phyloP scores from a whole-genome alignment of 148 eudicot genomes.

The Nepenthes gracilis region DNA sequence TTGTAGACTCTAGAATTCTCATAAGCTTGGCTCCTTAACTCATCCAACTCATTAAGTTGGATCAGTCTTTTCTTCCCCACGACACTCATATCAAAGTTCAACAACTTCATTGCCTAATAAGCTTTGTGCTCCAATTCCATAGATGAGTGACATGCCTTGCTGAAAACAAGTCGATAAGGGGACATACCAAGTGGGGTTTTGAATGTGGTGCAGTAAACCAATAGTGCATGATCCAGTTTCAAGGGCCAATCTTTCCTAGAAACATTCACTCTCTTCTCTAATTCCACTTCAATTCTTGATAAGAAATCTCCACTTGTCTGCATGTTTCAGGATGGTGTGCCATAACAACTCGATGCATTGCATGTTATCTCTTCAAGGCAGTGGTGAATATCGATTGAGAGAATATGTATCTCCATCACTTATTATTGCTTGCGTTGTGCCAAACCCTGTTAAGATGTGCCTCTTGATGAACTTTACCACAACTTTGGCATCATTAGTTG shows the following conservation, averaged over 20 bases:
- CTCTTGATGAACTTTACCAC: not conserved
- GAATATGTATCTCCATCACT: not conserved
- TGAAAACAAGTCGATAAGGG: not conserved
- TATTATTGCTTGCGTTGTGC: not conserved
- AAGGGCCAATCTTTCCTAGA: slow-evolving; percentile 4
- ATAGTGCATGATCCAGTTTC: slow-evolving; percentile 2
- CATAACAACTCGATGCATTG: not conserved
- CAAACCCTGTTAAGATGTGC: not conserved
- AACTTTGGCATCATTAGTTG: not conserved
- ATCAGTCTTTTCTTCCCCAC: not conserved
- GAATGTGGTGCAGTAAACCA: slow-evolving; percentile 6
- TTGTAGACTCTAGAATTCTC: slow-evolving; percentile 7
- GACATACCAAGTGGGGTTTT: slow-evolving; percentile 3
- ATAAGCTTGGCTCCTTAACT: slow-evolving; percentile 1
- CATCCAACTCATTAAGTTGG: slow-evolving; percentile 8
- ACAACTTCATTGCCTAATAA: not conserved
- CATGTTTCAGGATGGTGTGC: not conserved
- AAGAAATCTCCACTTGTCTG: not conserved
- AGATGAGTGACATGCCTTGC: not conserved
- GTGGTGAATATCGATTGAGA: not conserved
- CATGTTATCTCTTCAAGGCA: not conserved
- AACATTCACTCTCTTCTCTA: not conserved
- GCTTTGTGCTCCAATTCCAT: slow-evolving; percentile 7
- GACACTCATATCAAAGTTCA: not conserved
- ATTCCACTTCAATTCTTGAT: not conserved